phyloP scores from a whole-genome alignment of 441 rosid genomes.

The Croton setiger region DNA sequence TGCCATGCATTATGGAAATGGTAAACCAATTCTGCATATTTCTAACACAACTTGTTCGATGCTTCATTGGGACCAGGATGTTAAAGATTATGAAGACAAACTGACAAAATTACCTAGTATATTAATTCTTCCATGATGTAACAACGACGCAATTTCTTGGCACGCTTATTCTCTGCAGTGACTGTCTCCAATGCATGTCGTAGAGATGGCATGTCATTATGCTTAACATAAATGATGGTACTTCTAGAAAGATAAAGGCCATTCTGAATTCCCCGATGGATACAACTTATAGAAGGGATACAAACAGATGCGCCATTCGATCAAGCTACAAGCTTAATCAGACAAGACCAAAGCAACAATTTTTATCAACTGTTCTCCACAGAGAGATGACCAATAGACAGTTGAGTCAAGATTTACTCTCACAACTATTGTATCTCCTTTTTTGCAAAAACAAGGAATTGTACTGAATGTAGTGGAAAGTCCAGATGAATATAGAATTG shows the following conservation, averaged over 20 bases:
- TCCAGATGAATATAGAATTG: slow-evolving; percentile 94
- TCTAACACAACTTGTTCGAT: too few relatives aligned
- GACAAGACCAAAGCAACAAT: background rate
- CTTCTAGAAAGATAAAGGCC: slow-evolving; percentile 93
- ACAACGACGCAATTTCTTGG: slow-evolving; percentile 79
- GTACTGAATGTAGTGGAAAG: slow-evolving; percentile 96
- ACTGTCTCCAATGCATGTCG: slow-evolving; percentile 55
- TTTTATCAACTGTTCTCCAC: background rate
- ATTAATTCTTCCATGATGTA: slow-evolving; percentile 84
- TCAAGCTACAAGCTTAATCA: background rate
- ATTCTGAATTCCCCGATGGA: slow-evolving; percentile 97
- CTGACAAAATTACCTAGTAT: slow-evolving; percentile 55
- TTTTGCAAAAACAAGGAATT: slow-evolving; percentile 93
- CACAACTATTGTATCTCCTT: slow-evolving; percentile 92
- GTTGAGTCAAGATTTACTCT: slow-evolving; percentile 38
- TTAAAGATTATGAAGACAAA: too few relatives aligned
- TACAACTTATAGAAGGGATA: slow-evolving; percentile 27
- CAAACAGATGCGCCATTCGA: background rate
- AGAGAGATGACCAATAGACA: slow-evolving; percentile 3
- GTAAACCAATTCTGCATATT: too few relatives aligned
- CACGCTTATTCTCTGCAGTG: slow-evolving; percentile 60
- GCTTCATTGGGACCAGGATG: too few relatives aligned
- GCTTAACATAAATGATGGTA: slow-evolving; percentile 82
- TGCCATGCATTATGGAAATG: too few relatives aligned
- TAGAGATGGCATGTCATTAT: slow-evolving; percentile 91